phyloP scores from a whole-genome alignment of 2,329 filamentous ascomycete species.

The Scedosporium apiospermum region DNA sequence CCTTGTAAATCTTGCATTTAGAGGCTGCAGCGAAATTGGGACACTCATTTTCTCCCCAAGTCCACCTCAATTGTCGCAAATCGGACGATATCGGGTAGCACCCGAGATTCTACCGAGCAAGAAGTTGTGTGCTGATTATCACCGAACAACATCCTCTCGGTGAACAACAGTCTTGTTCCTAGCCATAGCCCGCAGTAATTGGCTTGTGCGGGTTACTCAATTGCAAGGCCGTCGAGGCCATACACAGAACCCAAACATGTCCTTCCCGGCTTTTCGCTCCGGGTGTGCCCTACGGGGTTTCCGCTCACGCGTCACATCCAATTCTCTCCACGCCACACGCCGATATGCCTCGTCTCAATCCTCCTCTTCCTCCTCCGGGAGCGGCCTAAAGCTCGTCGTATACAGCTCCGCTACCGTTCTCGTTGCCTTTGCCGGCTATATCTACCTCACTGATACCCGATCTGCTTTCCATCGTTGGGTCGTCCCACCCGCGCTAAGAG shows the following conservation, averaged over 20 bases:
- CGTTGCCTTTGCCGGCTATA: slow-evolving; percentile 40
- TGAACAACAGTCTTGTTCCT: background rate
- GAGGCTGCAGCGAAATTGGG: too few species aligned
- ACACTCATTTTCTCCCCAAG: too few species aligned
- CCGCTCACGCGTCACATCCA: slow-evolving; percentile 4
- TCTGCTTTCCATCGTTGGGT: slow-evolving; percentile 61
- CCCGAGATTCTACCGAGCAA: slow-evolving; percentile 5
- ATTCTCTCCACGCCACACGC: slow-evolving; percentile 12
- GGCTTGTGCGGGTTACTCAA: background rate
- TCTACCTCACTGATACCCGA: slow-evolving; percentile 67
- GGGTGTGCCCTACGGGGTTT: slow-evolving; percentile 9
- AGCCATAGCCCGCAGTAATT: background rate
- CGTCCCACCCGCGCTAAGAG: slow-evolving; percentile 55
- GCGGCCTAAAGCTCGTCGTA: slow-evolving; percentile 25
- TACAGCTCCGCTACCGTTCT: slow-evolving; percentile 31
- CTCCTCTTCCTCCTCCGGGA: slow-evolving; percentile 17
- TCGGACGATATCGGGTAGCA: background rate
- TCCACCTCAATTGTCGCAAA: too few species aligned
- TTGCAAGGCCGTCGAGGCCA: background rate
- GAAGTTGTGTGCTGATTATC: background rate
- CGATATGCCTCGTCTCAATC: slow-evolving; percentile 22
- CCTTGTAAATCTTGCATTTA: background rate
- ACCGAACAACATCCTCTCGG: background rate
- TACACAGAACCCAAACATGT: slow-evolving; percentile 7
- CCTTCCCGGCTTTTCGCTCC: slow-evolving; percentile 10